Evolutionary conservation across 1,284 basidiomycete genomes (phyloP).

Genomic region (Moniliophthora roreri): DNA sequence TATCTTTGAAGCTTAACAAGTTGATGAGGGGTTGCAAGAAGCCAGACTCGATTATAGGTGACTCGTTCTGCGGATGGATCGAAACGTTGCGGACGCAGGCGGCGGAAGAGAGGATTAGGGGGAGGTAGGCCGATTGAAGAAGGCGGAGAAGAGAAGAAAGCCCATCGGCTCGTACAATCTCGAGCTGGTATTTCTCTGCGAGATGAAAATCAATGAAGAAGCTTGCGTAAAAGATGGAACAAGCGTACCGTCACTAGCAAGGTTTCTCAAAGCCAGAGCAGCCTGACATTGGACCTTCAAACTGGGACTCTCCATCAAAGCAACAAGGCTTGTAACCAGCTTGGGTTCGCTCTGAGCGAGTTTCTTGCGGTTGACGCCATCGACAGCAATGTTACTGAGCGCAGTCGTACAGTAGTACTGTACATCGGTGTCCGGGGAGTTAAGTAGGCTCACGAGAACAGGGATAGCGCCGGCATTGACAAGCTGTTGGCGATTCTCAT

Average conservation of each 20-base stretch:
- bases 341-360: slow-evolving; percentile 94
- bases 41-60: slow-evolving; percentile 98
- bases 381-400: slow-evolving; percentile 97
- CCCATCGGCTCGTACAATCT: slow-evolving; percentile 97
- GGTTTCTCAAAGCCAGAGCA: slow-evolving; percentile 92
- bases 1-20: slow-evolving; percentile 96
- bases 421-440: slow-evolving; percentile 97
- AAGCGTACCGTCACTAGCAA: slow-evolving; percentile 88
- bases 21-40: slow-evolving; percentile 97
- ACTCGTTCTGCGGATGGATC: slow-evolving; percentile 98
- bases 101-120: slow-evolving; percentile 97
- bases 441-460: slow-evolving; percentile 92
- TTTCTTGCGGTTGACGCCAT: slow-evolving; percentile 95
- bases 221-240: background rate
- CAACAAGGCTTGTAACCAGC: slow-evolving; percentile 91
- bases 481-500: slow-evolving; percentile 98
- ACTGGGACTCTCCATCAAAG: slow-evolving; percentile 96
- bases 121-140: slow-evolving; percentile 95
- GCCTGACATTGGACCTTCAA: slow-evolving; percentile 99
- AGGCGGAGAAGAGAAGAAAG: slow-evolving; percentile 92
- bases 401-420: slow-evolving; percentile 99
- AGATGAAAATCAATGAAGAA: slow-evolving; percentile 2
- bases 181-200: slow-evolving; percentile 96
- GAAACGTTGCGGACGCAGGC: slow-evolving; percentile 99
- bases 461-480: slow-evolving; percentile 99